Percentiles rank a stretch among this genome's conserved stretches.
Conservation (phyloP, 495 filamentous ascomycete species). For the Aspergillus indologenus region DNA sequence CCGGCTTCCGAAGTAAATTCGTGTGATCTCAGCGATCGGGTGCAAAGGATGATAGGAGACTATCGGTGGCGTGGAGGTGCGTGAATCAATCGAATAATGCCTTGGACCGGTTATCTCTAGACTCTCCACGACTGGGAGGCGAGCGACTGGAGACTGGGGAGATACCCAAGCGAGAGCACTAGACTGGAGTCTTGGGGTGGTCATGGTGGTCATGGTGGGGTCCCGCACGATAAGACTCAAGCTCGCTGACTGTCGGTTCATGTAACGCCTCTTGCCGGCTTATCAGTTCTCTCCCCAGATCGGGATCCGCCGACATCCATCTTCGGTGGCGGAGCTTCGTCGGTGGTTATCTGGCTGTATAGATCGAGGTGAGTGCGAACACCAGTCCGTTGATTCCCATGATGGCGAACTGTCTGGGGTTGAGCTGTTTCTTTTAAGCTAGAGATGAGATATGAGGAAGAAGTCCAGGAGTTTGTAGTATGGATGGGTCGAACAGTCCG, state of each 20-base stretch:
- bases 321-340: background rate
- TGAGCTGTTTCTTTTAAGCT: background rate
- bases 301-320: slow-evolving; percentile 9
- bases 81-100: slow-evolving; percentile 20
- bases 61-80: slow-evolving; percentile 12
- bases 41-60: background rate
- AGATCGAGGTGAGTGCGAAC: background rate
- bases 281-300: slow-evolving; percentile 1
- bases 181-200: background rate
- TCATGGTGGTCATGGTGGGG: background rate
- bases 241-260: background rate
- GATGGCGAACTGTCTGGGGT: background rate
- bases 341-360: background rate
- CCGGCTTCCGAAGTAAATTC: background rate
- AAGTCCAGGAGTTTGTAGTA: background rate
- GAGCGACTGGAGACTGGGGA: background rate
- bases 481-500: background rate
- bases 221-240: background rate
- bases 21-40: background rate
- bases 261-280: slow-evolving; percentile 1
- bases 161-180: background rate
- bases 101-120: slow-evolving; percentile 13
- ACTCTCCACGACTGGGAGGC: background rate
- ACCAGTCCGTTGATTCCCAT: background rate
- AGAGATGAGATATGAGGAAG: background rate